A percentile compares a stretch with the other conserved stretches of the same genome.
These are phyloP conservation scores for Zostera marina DNA, from an alignment of 116 monocot species.

Conservation along the genomic window DNA sequence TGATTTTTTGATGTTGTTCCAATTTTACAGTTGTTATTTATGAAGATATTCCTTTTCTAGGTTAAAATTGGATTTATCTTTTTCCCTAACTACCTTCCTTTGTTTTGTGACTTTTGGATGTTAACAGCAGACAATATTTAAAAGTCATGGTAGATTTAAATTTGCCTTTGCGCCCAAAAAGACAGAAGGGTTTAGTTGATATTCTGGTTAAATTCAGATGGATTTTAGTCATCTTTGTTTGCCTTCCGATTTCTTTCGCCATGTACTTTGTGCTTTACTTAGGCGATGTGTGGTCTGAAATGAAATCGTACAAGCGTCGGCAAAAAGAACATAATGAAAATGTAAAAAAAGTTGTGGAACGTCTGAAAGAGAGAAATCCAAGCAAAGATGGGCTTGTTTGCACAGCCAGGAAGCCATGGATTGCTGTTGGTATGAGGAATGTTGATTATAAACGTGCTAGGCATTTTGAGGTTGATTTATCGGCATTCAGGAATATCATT, in stretches of 20 bases:
- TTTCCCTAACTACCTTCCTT: too few relatives aligned
- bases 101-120: too few relatives aligned
- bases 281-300: slow-evolving; percentile 36
- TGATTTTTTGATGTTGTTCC: too few relatives aligned
- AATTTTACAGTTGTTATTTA: too few relatives aligned
- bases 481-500: slow-evolving; percentile 42
- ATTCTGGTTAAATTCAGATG: slow-evolving; percentile 44
- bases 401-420: slow-evolving; percentile 63
- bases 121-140: too few relatives aligned
- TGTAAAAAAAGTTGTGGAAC: slow-evolving; percentile 42
- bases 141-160: slow-evolving; percentile 17
- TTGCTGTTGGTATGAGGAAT: slow-evolving; percentile 63
- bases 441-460: slow-evolving; percentile 61
- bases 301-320: slow-evolving; percentile 38
- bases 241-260: slow-evolving; percentile 42
- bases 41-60: too few relatives aligned
- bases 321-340: slow-evolving; percentile 61
- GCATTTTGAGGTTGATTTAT: slow-evolving; percentile 64
- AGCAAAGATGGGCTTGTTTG: slow-evolving; percentile 55
- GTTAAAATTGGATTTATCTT: too few relatives aligned
- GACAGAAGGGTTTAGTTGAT: slow-evolving; percentile 45
- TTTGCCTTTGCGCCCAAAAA: slow-evolving; percentile 33
- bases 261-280: slow-evolving; percentile 42
- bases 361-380: slow-evolving; percentile 49
- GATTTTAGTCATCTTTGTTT: slow-evolving; percentile 56